A percentile compares a stretch with the other conserved stretches of the same genome.
Evolutionary conservation across 1,139 yeast species (phyloP).

Genomic region (Blastobotrys apis): DNA sequence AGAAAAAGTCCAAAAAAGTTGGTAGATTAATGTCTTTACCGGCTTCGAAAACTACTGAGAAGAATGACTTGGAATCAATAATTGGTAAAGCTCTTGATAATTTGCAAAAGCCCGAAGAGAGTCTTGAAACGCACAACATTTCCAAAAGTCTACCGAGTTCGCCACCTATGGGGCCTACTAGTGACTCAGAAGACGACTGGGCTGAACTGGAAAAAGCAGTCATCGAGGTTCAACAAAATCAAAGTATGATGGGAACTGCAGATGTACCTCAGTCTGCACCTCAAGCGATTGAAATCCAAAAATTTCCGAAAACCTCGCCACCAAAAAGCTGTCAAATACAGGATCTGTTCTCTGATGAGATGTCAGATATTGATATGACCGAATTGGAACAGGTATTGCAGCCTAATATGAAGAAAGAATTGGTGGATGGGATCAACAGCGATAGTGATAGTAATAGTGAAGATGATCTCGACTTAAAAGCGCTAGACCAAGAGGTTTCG

Average conservation of each 20-base stretch:
- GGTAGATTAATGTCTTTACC: constrained; percentile 8
- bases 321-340: no score
- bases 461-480: constrained; percentile 10
- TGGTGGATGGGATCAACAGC: not conserved
- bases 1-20: no score
- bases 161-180: constrained; percentile 1
- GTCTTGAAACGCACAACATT: not conserved
- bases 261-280: no score
- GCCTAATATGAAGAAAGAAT: not conserved
- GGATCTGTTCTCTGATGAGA: not conserved
- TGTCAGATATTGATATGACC: constrained; percentile 2
- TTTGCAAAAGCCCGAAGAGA: constrained; percentile 1
- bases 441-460: not conserved
- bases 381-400: not conserved
- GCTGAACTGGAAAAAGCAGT: constrained; percentile 7
- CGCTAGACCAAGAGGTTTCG: constrained; percentile 4
- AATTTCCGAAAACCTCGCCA: no score
- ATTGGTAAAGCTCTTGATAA: constrained; percentile 7
- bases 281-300: no score
- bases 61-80: constrained; percentile 7
- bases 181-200: constrained; percentile 12
- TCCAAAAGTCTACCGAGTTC: constrained; percentile 15
- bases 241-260: not conserved
- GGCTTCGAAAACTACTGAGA: not conserved
- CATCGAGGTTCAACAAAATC: constrained; percentile 1